Base-by-base conservation (phyloP, 495 filamentous ascomycete species). In the Geoglossum glabrum region DNA sequence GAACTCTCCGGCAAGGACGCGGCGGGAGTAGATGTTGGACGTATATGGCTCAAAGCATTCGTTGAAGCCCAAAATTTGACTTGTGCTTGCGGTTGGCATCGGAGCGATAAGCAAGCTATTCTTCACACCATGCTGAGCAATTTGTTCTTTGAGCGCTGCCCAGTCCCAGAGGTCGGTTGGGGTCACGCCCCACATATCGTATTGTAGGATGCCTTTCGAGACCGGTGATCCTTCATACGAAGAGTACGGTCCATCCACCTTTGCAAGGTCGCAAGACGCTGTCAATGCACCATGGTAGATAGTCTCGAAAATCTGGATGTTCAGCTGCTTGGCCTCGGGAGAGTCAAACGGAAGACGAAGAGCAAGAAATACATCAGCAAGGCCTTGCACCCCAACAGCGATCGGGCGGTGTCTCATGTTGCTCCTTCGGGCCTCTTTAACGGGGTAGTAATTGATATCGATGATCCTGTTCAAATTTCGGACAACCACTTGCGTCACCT, bases 1-100 rank as follows among this genome's bases (percentile, higher is more conserved):
- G 81, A 98, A 98, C 69, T 98, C 92, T 66, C 92, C 92, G 59
- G 92, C 92, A 60, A 98, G 76, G 45, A 98, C 92, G 78, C 92
- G 92, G 59, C 92, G 92, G 46, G 88, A 93, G 77, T 98, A 98
- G 71, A 98, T 97, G 76, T 98, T 98, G 59, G 89, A 95, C 6
- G 92, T 98, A 72, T 98, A 98, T 17, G 92, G 92, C 77, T 98
- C 92, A 70, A 98, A 98, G 77, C 92, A 98, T 71, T 98, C 92
- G 68, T 98, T 98, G 80, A 93, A 89, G 62, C 92, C 92, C 56
- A 96, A 74, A 66, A 98, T 98, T 74, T 97, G 92, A 62, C 85
- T 90, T 36, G 92, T 98, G 60, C 82, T 87, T 52, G 92, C 92
- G 58, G 92, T 98, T 15, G 92, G 92, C 92, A 98, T 98, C 61